phyloP scores from a whole-genome alignment of 805 yeast genomes.

The Metschnikowia baotianmanensis region DNA sequence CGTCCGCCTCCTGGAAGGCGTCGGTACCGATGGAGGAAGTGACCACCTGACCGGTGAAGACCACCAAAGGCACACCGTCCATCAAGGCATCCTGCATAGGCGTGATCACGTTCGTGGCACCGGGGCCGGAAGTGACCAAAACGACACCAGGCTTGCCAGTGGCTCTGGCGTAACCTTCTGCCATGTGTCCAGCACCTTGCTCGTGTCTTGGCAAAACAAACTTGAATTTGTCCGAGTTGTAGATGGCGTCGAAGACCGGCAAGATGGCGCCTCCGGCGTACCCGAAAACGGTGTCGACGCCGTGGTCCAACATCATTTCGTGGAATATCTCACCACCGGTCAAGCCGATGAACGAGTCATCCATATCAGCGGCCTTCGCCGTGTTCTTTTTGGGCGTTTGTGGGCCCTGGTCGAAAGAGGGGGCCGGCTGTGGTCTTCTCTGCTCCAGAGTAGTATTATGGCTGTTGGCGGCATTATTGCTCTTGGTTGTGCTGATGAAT shows the following conservation, averaged over 20 bases:
- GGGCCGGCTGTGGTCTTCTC: conserved; percentile 46
- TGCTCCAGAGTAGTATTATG: conserved; percentile 17
- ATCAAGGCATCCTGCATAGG: conserved; percentile 97
- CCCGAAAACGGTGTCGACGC: conserved; percentile 94
- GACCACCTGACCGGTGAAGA: conserved; percentile 96
- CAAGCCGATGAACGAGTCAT: conserved; percentile 87
- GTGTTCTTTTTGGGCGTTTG: conserved; percentile 12
- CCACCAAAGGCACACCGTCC: conserved; percentile 96
- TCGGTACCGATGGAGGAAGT: conserved; percentile 96
- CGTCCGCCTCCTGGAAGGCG: conserved; percentile 99
- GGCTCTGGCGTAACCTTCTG: conserved; percentile 97
- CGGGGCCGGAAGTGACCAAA: conserved; percentile 98
- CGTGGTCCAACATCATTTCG: conserved; percentile 96
- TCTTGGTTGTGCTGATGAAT: conserved; percentile 30
- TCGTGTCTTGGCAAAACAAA: conserved; percentile 95
- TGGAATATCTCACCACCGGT: conserved; percentile 99
- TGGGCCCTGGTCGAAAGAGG: conserved; percentile 44
- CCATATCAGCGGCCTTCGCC: conserved; percentile 43
- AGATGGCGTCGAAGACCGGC: conserved; percentile 96
- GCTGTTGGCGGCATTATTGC: conserved; percentile 29
- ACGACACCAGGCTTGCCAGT: conserved; percentile 97
- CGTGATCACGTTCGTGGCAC: conserved; percentile 98
- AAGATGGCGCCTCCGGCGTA: conserved; percentile 99
- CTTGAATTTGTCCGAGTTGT: conserved; percentile 82
- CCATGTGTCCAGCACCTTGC: conserved; percentile 99